These are phyloP conservation scores for Suillus subalutaceus DNA, from an alignment of 768 basidiomycete genomes.

Conservation along the genomic window DNA sequence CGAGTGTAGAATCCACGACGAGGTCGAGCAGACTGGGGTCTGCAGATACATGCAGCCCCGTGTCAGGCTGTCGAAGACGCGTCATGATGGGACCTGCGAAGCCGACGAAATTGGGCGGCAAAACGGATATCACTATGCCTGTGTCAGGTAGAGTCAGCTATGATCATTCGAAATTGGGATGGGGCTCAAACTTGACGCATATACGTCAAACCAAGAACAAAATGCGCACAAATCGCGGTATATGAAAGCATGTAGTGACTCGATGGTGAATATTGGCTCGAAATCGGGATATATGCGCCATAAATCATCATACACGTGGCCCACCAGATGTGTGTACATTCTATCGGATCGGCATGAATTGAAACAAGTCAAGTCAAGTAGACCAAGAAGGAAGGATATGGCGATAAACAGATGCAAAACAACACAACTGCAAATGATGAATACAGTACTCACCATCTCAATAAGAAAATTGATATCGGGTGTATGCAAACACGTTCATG, in stretches of 20 bases:
- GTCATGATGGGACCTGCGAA: conserved; percentile 59
- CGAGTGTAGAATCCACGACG: conserved; percentile 69
- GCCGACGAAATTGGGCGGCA: conserved; percentile 45
- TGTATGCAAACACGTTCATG: conserved; percentile 56
- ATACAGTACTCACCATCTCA: conserved; percentile 52
- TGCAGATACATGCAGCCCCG: conserved; percentile 59
- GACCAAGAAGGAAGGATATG: neutral
- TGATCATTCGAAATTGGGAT: neutral
- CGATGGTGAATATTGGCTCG: neutral
- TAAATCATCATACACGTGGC: neutral
- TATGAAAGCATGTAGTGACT: neutral
- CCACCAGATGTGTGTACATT: neutral
- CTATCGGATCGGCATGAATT: neutral
- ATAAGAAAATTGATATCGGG: conserved; percentile 70
- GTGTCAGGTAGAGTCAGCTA: neutral
- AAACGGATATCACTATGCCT: conserved; percentile 70
- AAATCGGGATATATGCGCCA: neutral
- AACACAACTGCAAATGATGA: neutral
- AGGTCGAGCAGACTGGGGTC: conserved; percentile 72
- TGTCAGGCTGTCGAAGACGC: conserved; percentile 61
- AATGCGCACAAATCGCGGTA: neutral
- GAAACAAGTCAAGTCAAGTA: too few species aligned
- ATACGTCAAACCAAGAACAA: neutral
- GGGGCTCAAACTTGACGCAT: too few species aligned
- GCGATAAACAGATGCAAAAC: neutral